Conservation (phyloP, 352 stramenopile genomes). For the Peronosclerospora sorghi region DNA sequence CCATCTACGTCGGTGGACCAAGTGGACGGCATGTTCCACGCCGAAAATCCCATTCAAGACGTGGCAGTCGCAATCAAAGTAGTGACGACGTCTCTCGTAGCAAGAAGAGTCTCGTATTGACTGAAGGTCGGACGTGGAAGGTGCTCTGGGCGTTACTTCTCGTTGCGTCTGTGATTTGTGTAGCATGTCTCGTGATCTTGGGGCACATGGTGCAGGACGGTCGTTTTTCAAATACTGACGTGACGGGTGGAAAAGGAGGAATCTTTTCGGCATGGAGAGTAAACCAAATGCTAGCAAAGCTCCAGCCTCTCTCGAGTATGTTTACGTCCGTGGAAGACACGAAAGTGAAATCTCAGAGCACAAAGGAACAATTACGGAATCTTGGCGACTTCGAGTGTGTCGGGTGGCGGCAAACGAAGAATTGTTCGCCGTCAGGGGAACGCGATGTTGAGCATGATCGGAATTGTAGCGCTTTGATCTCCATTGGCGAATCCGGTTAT, state of each 20-base stretch:
- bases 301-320: conserved; percentile 28
- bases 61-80: too few relatives aligned
- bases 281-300: conserved; percentile 29
- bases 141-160: too few relatives aligned
- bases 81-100: conserved; percentile 5
- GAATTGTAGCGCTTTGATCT: too few relatives aligned
- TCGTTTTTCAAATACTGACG: conserved; percentile 30
- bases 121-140: conserved; percentile 21
- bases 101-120: conserved; percentile 7
- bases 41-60: conserved; percentile 24
- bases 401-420: conserved; percentile 37
- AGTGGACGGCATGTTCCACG: conserved; percentile 16
- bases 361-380: conserved; percentile 16
- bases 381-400: conserved; percentile 47
- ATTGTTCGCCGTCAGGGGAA: conserved; percentile 32
- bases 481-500: too few relatives aligned
- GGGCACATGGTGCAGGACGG: too few relatives aligned
- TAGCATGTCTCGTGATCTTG: too few relatives aligned
- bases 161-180: too few relatives aligned
- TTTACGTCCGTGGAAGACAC: conserved; percentile 22
- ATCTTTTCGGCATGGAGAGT: too few relatives aligned
- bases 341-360: conserved; percentile 12
- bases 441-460: conserved; percentile 20
- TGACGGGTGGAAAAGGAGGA: conserved; percentile 14
- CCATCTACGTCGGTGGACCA: too few relatives aligned